Evolutionary conservation across 345 rosid species (phyloP), one percentile per base, ranked within the genome.

Genomic region (Adansonia digitata): DNA sequence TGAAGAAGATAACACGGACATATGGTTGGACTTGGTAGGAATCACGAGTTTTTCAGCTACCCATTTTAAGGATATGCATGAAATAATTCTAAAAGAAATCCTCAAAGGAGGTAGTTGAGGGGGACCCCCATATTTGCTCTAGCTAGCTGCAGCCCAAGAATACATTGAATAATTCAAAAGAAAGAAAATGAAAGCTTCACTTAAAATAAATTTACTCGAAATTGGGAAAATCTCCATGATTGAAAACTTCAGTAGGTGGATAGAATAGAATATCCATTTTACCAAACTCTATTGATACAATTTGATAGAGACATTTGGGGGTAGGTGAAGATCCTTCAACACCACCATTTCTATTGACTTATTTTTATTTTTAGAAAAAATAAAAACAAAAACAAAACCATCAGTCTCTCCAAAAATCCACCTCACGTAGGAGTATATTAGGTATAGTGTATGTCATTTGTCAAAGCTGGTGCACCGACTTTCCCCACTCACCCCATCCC

Each of bases 241-340:
- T 37, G 64, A 37, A 37, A 37, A 37, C 7, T 1, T 55, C 3
- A 39, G 34, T 49, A 5, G 59, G 59, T 69, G 57, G 64, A 4
- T 14, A n/a, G 24, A 55, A 24, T 55, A 71, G 18, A 35, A 53
- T 35, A 71, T 12, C 3, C 14, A 2, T 31, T n/a, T 5, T 4
- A 49, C 9, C 34, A 45, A 35, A 35, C 12, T 52, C 2, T 39
- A 14, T 22, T 52, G 14, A 3, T 4, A 55, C 2, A 12, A 18
- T 1, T 12, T 39, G 79, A 77, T 67, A 74, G 24, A 0, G 81
- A 77, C 66, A 75, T 74, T 11, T 1, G 11, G 76, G 72, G 66
- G 82, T 83, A 40, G 90, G 90, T 82, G 78, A 71, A 72, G 76
- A 35, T 18, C 31, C n/a, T 24, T 27, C 29, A 1, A 45, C 18